Percentiles rank a stretch among this genome's conserved stretches.
Evolutionary conservation across 805 yeast genomes (phyloP).

Genomic region (Starmerella potacharoeniae): DNA sequence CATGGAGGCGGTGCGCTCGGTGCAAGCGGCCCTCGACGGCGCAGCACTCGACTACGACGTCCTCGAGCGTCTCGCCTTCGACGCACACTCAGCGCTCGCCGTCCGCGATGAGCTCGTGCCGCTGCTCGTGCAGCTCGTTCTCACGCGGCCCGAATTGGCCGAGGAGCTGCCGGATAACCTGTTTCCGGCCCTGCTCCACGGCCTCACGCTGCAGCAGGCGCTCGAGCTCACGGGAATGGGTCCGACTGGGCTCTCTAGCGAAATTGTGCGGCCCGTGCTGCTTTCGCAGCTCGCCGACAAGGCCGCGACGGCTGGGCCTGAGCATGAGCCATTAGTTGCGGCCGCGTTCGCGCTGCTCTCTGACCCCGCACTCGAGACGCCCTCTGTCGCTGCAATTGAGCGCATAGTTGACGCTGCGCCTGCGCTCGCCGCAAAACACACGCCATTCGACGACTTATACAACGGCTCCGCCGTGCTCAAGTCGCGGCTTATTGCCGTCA

Average conservation of each 20-base stretch:
- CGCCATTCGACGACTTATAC: conserved; percentile 18
- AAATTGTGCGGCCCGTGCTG: conserved; percentile 13
- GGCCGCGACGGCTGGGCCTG: neutral
- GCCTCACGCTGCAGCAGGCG: conserved; percentile 8
- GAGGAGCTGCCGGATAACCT: conserved; percentile 12
- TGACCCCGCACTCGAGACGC: conserved; percentile 11
- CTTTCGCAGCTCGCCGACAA: conserved; percentile 11
- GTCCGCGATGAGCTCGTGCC: conserved; percentile 15
- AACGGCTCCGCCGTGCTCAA: conserved; percentile 13
- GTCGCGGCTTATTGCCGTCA: conserved; percentile 21
- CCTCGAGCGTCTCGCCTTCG: conserved; percentile 10
- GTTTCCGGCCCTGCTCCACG: conserved; percentile 13
- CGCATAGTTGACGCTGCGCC: conserved; percentile 3
- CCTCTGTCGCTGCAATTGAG: conserved; percentile 11
- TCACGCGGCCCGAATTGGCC: conserved; percentile 5
- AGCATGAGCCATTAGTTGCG: neutral
- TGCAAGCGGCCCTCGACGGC: conserved; percentile 7
- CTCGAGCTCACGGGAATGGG: conserved; percentile 7
- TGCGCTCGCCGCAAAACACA: neutral
- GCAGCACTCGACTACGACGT: conserved; percentile 5
- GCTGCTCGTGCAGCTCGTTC: conserved; percentile 12
- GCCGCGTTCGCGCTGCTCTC: conserved; percentile 11
- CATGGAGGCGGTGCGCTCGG: conserved; percentile 3
- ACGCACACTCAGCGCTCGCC: neutral
- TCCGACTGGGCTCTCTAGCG: conserved; percentile 3